Conservation (phyloP, 805 yeast species). For the Candida hungchunana region DNA sequence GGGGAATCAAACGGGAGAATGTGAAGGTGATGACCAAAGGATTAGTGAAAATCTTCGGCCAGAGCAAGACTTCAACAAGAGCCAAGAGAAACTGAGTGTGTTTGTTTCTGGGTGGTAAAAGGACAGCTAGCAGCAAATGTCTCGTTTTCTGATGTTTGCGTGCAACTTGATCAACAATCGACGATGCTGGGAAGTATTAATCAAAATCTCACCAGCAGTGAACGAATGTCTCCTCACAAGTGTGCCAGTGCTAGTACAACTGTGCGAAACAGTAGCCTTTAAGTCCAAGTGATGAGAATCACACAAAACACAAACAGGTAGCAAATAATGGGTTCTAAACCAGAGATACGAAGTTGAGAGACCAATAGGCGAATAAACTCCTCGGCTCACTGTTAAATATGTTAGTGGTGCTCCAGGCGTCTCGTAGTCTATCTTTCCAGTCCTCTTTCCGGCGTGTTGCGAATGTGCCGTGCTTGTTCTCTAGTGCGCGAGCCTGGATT, state of each 20-base stretch:
- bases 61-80: too few species aligned
- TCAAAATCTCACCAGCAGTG: conserved; percentile 5
- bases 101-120: too few species aligned
- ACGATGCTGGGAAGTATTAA: conserved; percentile 4
- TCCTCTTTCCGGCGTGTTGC: not conserved
- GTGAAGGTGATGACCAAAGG: conserved; percentile 15
- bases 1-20: conserved; percentile 1
- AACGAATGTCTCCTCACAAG: conserved; percentile 7
- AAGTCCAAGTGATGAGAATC: not conserved
- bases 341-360: conserved; percentile 16
- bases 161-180: conserved; percentile 7
- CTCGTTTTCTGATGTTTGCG: too few species aligned
- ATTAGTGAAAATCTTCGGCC: conserved; percentile 27
- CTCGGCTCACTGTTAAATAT: conserved; percentile 11
- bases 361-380: conserved; percentile 10
- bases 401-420: conserved; percentile 2
- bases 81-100: too few species aligned
- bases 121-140: conserved; percentile 1
- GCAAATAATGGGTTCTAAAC: conserved; percentile 6
- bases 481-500: conserved; percentile 1
- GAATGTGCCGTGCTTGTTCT: not conserved
- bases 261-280: conserved; percentile 1
- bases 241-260: not conserved
- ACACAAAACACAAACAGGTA: conserved; percentile 7
- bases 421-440: conserved; percentile 1